Percentiles rank a stretch among this genome's conserved stretches.
phyloP scores from a whole-genome alignment of 1,284 basidiomycete genomes.

The Trametes versicolor region DNA sequence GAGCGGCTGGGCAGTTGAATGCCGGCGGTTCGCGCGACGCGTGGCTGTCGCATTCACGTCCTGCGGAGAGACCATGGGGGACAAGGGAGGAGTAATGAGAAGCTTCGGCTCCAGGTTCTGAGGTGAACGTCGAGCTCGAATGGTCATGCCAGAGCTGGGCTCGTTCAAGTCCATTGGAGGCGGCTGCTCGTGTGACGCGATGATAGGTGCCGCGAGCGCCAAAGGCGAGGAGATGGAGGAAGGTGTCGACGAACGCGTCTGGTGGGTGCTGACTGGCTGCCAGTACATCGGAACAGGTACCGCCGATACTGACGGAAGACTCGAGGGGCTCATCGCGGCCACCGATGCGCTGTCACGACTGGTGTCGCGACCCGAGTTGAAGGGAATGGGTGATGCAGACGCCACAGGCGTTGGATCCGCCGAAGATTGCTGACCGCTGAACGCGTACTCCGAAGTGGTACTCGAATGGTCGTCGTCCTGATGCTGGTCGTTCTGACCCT shows the following conservation, averaged over 20 bases:
- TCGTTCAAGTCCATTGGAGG: conserved; percentile 74
- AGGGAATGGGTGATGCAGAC: conserved; percentile 65
- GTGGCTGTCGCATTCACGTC: conserved; percentile 53
- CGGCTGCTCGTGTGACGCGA: conserved; percentile 68
- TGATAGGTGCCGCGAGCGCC: conserved; percentile 81
- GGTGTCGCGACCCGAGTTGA: conserved; percentile 39
- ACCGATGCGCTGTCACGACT: conserved; percentile 28
- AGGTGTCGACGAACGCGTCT: conserved; percentile 84
- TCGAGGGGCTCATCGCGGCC: conserved; percentile 44
- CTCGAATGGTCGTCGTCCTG: conserved; percentile 64
- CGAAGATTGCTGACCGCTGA: conserved; percentile 54
- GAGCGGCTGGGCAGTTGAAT: conserved; percentile 75
- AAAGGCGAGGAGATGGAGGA: conserved; percentile 87
- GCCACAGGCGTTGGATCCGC: conserved; percentile 76
- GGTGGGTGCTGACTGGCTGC: conserved; percentile 57
- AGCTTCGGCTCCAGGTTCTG: conserved; percentile 75
- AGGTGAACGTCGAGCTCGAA: conserved; percentile 62
- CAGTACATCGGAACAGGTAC: conserved; percentile 47
- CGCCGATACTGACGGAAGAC: conserved; percentile 39
- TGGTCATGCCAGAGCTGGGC: conserved; percentile 40
- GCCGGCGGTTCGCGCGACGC: conserved; percentile 69
- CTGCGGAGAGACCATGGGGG: conserved; percentile 71
- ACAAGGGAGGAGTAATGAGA: conserved; percentile 77
- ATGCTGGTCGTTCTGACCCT: conserved; percentile 41
- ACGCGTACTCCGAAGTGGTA: conserved; percentile 73